Base-by-base conservation (phyloP, 768 basidiomycete genomes). In the Hericium erinaceus region DNA sequence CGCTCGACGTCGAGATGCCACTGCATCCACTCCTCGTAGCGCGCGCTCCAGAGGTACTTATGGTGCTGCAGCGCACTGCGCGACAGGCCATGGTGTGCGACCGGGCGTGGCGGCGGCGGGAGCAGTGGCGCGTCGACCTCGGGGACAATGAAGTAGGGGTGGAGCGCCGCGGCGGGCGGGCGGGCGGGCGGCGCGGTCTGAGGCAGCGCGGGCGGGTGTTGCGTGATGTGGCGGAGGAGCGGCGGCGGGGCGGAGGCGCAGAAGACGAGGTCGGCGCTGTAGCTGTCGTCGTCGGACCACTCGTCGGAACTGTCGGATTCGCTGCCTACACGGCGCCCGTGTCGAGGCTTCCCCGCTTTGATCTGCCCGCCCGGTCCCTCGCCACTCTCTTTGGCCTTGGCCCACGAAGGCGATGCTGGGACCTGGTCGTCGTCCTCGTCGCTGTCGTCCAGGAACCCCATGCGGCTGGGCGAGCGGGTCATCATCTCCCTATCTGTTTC, bases 1-100 rank as follows among this genome's bases (percentile, higher is more conserved):
- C 51, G 39, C 37, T 60, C 56, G 18, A 61, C 54, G 1, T 66
- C 60, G 22, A 57, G 33, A 46, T 66, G 65, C 64, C 73, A 73
- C 41, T 72, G 75, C 24, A 70, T 68, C 78, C 78, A 82, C 53
- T 77, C 74, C 51, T 79, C 80, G 57, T 80, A 76, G 18, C 83
- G 80, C 6, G 74, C 65, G 39, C 73, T 70, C 86, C 86, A 88
- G 61, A 88, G 77, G 67, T 71, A 79, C 65, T 85, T 87, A 61
- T 80, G 68, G 63, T 85, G 78, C 13, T 74, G 69, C 39, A 88
- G 75, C 2, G 81, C 80, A 58, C 77, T 79, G 16, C 79, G 78
- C 12, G 85, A 87, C 60, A 82, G 75, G 2, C 86, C 86, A 64
- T 80, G 85, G 59, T 88, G 75, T 2, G 57, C 52, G 38, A 59